Percentiles rank a stretch among this genome's conserved stretches.
These are phyloP conservation scores for Apiospora sp. DNA, from an alignment of 2,329 filamentous ascomycete genomes.

Conservation along the genomic window DNA sequence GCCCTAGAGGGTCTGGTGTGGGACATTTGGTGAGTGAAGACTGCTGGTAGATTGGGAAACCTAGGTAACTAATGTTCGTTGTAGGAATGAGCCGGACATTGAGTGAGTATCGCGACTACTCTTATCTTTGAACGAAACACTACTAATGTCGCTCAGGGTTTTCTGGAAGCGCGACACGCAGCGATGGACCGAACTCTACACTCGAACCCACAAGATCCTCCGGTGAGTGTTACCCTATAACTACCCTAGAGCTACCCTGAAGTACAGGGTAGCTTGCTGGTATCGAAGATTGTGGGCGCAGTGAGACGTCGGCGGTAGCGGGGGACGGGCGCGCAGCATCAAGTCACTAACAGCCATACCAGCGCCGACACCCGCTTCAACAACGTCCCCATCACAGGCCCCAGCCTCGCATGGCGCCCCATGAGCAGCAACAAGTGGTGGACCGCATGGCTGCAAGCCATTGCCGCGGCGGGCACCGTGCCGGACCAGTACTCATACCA, in stretches of 20 bases:
- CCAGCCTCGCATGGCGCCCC: constrained; percentile 24
- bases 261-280: too few relatives aligned
- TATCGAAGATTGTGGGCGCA: too few relatives aligned
- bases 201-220: constrained; percentile 28
- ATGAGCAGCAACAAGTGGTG: constrained; percentile 27
- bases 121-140: not conserved
- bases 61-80: not conserved
- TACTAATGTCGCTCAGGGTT: not conserved
- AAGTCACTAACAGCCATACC: not conserved
- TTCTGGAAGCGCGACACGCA: constrained; percentile 27
- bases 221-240: constrained; percentile 25
- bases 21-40: constrained; percentile 28
- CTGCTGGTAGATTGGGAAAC: not conserved
- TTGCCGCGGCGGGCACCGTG: constrained; percentile 26
- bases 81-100: constrained; percentile 16
- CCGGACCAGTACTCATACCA: constrained; percentile 30
- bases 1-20: constrained; percentile 34
- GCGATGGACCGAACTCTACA: constrained; percentile 28
- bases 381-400: constrained; percentile 24
- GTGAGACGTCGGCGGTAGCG: too few relatives aligned
- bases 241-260: too few relatives aligned
- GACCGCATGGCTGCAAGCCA: constrained; percentile 26
- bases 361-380: constrained; percentile 27
- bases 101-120: not conserved
- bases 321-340: too few relatives aligned